phyloP scores from a whole-genome alignment of 1,284 basidiomycete genomes.

The Boletus semigastroideus region DNA sequence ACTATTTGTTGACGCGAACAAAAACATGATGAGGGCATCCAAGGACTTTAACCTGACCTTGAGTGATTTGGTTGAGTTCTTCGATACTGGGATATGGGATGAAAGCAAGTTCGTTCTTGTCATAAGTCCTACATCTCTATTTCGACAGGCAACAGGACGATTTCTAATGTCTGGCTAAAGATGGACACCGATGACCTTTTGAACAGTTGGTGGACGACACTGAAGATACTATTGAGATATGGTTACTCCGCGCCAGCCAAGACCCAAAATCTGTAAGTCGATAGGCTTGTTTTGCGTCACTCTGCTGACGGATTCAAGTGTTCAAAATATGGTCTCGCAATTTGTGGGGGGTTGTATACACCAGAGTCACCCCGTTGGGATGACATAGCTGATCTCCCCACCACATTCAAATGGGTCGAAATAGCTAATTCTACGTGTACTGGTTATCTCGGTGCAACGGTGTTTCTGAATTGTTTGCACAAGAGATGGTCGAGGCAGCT shows the following conservation, averaged over 20 bases:
- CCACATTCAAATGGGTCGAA: constrained; percentile 52
- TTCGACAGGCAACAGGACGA: constrained; percentile 26
- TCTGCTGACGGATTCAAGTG: constrained; percentile 42
- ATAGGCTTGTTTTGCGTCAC: not conserved
- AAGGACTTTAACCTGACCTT: constrained; percentile 77
- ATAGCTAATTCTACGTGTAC: constrained; percentile 53
- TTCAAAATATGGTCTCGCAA: constrained; percentile 53
- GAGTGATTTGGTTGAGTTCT: constrained; percentile 50
- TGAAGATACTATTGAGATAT: constrained; percentile 79
- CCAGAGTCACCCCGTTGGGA: constrained; percentile 64
- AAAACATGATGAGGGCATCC: constrained; percentile 79
- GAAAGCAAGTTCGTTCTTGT: constrained; percentile 71
- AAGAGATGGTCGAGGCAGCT: constrained; percentile 81
- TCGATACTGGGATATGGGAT: constrained; percentile 77
- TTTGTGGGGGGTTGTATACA: constrained; percentile 64
- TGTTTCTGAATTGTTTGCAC: constrained; percentile 59
- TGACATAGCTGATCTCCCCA: constrained; percentile 57
- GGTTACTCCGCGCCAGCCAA: constrained; percentile 69
- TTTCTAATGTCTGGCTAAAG: constrained; percentile 35
- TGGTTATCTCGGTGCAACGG: constrained; percentile 61
- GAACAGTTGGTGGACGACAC: constrained; percentile 67
- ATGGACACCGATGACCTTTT: constrained; percentile 43
- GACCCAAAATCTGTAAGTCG: constrained; percentile 55
- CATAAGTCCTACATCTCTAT: constrained; percentile 38
- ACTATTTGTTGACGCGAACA: constrained; percentile 84